Percentiles rank a stretch among this genome's conserved stretches.
Conservation (phyloP, 2,329 filamentous ascomycete species). For the Gyromitra esculenta region DNA sequence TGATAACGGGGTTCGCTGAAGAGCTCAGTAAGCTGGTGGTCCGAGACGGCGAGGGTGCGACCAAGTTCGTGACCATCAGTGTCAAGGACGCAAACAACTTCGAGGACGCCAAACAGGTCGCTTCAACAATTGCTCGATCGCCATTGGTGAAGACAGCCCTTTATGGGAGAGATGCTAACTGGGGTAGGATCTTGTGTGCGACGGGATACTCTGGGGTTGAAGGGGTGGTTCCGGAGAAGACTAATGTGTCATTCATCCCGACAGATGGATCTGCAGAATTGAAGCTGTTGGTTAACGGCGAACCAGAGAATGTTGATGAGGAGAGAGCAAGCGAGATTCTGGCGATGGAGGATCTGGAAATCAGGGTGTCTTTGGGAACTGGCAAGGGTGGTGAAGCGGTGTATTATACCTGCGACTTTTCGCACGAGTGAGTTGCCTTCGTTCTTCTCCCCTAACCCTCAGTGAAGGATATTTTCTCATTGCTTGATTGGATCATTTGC, state of each 20-base stretch:
- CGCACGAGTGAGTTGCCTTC: slow-evolving; percentile 74
- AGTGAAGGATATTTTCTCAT: slow-evolving; percentile 54
- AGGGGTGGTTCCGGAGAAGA: slow-evolving; percentile 74
- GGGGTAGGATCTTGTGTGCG: slow-evolving; percentile 95
- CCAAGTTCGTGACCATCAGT: slow-evolving; percentile 94
- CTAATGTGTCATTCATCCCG: slow-evolving; percentile 81
- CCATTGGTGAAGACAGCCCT: slow-evolving; percentile 96
- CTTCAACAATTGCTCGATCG: slow-evolving; percentile 86
- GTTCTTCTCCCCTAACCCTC: slow-evolving; percentile 49
- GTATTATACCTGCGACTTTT: slow-evolving; percentile 89
- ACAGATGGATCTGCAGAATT: slow-evolving; percentile 79
- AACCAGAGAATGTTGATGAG: slow-evolving; percentile 83
- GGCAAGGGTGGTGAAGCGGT: slow-evolving; percentile 72
- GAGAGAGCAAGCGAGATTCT: slow-evolving; percentile 76
- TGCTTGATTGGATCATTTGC: slow-evolving; percentile 49
- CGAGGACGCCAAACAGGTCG: slow-evolving; percentile 67
- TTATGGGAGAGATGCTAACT: slow-evolving; percentile 93
- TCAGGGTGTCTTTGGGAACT: slow-evolving; percentile 76
- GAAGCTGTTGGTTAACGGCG: slow-evolving; percentile 79
- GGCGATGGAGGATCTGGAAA: slow-evolving; percentile 80
- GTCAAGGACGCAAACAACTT: slow-evolving; percentile 60
- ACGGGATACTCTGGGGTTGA: slow-evolving; percentile 81
- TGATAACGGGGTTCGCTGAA: slow-evolving; percentile 80
- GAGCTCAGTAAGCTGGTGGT: slow-evolving; percentile 92
- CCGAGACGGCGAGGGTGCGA: slow-evolving; percentile 94